Conservation (phyloP, 495 filamentous ascomycete genomes). For the Margaritispora aquatica region DNA sequence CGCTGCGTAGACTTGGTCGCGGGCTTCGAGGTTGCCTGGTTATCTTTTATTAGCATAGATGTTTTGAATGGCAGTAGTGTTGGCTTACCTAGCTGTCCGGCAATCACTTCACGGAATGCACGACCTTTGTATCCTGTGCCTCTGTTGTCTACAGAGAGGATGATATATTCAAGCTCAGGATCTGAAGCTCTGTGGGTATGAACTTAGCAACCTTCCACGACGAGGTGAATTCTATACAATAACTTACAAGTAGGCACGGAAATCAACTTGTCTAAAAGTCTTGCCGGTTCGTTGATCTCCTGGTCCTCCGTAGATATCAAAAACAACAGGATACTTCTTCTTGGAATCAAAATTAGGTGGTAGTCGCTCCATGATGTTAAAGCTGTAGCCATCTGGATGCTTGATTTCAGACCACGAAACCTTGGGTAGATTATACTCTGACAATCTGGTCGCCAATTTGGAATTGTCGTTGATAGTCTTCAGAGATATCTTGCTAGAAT, state of each 20-base stretch:
- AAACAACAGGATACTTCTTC: conserved; percentile 51
- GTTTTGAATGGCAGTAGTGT: neutral
- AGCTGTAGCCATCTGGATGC: conserved; percentile 39
- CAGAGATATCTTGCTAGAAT: conserved; percentile 35
- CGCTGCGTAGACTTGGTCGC: conserved; percentile 52
- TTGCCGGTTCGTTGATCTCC: conserved; percentile 45
- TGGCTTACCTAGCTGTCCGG: conserved; percentile 36
- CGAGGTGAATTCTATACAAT: too few species aligned
- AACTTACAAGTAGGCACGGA: conserved; percentile 47
- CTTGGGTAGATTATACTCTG: conserved; percentile 44
- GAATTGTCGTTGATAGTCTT: conserved; percentile 45
- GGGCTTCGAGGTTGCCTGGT: conserved; percentile 39
- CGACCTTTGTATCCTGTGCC: conserved; percentile 50
- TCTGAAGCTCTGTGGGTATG: too few species aligned
- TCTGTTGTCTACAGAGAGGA: conserved; percentile 49
- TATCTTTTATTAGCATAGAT: neutral
- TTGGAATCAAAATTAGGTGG: conserved; percentile 41
- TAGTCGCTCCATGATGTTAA: conserved; percentile 42
- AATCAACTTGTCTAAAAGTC: conserved; percentile 35
- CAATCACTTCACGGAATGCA: conserved; percentile 40
- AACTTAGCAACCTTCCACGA: too few species aligned
- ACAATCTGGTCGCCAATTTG: conserved; percentile 35
- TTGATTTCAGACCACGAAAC: conserved; percentile 39
- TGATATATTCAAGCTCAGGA: conserved; percentile 50
- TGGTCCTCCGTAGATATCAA: conserved; percentile 51